phyloP scores from a whole-genome alignment of 768 basidiomycete genomes.

The Lepiota venenata region DNA sequence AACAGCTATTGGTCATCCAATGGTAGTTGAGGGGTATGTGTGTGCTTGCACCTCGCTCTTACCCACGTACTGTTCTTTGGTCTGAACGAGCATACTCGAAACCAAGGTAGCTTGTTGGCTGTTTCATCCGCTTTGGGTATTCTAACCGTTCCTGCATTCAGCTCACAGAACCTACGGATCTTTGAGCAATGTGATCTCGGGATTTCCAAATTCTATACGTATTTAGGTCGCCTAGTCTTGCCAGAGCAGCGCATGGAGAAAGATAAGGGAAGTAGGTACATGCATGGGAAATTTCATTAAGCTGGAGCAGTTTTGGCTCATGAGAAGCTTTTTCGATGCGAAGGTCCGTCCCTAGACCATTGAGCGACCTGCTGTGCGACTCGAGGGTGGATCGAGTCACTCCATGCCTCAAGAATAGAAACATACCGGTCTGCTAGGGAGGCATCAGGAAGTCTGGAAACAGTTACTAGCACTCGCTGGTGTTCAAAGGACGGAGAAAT shows the following conservation, averaged over 20 bases:
- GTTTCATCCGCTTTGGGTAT: neutral
- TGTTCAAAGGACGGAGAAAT: slow-evolving; percentile 1
- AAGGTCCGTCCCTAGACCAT: neutral
- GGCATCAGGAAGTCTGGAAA: too few species aligned
- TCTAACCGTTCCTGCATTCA: neutral
- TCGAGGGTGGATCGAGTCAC: neutral
- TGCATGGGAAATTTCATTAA: too few species aligned
- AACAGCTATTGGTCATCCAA: neutral
- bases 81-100: neutral
- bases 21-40: slow-evolving; percentile 1
- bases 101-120: neutral
- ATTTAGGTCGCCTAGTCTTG: too few species aligned
- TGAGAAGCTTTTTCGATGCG: neutral
- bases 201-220: too few species aligned
- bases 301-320: neutral
- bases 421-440: neutral
- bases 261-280: too few species aligned
- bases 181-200: too few species aligned
- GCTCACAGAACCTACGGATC: neutral
- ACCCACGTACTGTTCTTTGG: neutral
- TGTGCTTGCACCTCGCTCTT: neutral
- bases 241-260: too few species aligned
- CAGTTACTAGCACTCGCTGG: neutral
- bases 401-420: neutral
- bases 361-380: too few species aligned